Evolutionary conservation across 208 protist species (phyloP).

Genomic region (Herpetomonas tarakana): DNA sequence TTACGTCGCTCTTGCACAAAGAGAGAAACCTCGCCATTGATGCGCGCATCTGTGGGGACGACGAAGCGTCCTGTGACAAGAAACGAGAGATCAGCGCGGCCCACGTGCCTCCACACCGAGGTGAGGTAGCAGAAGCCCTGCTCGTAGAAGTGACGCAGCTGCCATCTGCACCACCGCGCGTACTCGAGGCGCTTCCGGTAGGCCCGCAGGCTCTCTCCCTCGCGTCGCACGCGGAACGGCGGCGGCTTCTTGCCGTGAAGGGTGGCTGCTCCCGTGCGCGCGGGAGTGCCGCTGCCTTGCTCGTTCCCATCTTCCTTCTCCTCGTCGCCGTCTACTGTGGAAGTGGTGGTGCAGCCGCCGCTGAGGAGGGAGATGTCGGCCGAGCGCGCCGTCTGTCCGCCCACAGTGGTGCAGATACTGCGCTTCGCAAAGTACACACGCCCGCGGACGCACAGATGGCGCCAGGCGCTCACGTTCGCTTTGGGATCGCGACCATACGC

Average conservation of each 20-base stretch:
- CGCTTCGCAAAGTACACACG: not conserved
- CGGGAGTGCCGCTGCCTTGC: not conserved
- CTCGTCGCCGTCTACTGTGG: no score
- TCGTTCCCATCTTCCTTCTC: no score
- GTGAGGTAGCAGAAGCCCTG: constrained; percentile 26
- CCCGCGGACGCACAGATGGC: constrained; percentile 2
- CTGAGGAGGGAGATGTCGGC: not conserved
- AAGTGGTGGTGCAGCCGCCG: no score
- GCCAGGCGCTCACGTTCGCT: constrained; percentile 1
- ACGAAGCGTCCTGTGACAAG: constrained; percentile 23
- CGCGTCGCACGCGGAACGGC: not conserved
- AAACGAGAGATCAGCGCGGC: not conserved
- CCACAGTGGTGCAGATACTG: not conserved
- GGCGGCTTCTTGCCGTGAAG: no score
- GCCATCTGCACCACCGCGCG: constrained; percentile 32
- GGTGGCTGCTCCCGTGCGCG: no score
- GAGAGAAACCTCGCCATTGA: constrained; percentile 5
- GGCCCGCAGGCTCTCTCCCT: constrained; percentile 9
- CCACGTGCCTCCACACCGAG: constrained; percentile 26
- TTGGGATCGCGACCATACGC: not conserved
- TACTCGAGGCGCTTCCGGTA: constrained; percentile 26
- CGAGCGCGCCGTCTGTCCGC: not conserved
- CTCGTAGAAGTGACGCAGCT: constrained; percentile 38
- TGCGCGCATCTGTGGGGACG: constrained; percentile 17
- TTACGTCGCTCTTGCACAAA: constrained; percentile 4